A percentile compares a stretch with the other conserved stretches of the same genome.
Conservation (phyloP, 176 grass and related monocot species). For the Avena insularis region DNA sequence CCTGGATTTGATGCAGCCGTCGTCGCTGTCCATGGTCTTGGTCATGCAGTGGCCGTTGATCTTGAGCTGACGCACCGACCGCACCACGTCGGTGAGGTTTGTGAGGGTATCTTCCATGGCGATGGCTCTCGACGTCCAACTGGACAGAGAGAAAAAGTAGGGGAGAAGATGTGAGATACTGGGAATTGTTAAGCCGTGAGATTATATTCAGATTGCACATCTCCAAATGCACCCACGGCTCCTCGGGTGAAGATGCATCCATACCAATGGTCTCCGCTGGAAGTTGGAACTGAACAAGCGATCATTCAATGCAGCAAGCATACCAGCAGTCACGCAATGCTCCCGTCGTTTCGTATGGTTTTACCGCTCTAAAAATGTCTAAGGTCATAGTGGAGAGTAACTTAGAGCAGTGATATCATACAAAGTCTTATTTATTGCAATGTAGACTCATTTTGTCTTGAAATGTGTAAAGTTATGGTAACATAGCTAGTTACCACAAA, state of each 20-base stretch:
- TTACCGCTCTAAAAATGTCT: no score
- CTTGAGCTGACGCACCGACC: not conserved
- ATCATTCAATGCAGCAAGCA: not conserved
- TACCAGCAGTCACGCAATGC: not conserved
- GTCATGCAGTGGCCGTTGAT: not conserved
- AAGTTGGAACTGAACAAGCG: not conserved
- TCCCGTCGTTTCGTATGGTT: no score
- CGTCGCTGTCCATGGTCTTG: not conserved
- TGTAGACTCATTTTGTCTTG: no score
- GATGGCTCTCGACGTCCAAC: fast-evolving
- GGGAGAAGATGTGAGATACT: not conserved
- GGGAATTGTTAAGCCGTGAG: not conserved
- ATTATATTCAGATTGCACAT: not conserved
- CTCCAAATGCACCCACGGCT: not conserved
- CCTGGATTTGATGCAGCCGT: not conserved
- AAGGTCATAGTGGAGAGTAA: no score
- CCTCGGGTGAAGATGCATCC: not conserved
- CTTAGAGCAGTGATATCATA: no score
- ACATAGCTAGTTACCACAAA: no score
- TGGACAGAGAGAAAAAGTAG: not conserved
- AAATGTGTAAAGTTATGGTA: no score
- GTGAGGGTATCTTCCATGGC: not conserved
- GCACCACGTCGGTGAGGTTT: not conserved
- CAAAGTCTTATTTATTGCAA: no score
- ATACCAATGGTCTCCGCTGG: no score